These are phyloP conservation scores for Penicillium argentinense DNA, from an alignment of 495 filamentous ascomycete genomes.

Conservation along the genomic window DNA sequence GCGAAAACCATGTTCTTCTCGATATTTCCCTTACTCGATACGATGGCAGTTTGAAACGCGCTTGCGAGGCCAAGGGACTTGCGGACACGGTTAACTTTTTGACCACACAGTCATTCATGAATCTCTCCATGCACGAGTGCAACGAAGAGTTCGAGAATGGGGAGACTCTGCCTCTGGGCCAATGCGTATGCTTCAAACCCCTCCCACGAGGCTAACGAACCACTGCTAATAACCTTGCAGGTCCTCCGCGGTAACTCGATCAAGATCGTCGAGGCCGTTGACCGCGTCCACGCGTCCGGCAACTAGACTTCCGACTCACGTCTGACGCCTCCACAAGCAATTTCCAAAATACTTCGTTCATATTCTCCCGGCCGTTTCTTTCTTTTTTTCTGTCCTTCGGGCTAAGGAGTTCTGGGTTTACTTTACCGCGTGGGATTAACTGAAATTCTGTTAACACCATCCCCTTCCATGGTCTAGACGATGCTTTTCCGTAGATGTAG, in stretches of 20 bases:
- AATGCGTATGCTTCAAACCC: slow-evolving; percentile 64
- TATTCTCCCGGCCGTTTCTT: no score
- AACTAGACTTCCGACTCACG: no score
- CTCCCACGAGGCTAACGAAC: not conserved
- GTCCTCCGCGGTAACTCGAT: slow-evolving; percentile 93
- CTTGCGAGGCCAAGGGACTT: not conserved
- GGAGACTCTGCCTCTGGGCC: slow-evolving; percentile 87
- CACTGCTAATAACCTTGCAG: slow-evolving; percentile 30
- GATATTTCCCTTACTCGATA: not conserved
- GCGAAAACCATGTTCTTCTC: not conserved
- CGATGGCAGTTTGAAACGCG: not conserved
- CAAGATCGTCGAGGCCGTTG: slow-evolving; percentile 84
- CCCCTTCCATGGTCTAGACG: no score
- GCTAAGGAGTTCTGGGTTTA: no score
- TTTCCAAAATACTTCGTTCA: no score
- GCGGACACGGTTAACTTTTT: slow-evolving; percentile 7
- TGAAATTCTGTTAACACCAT: no score
- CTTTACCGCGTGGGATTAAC: no score
- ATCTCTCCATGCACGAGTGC: slow-evolving; percentile 97
- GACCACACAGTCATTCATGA: slow-evolving; percentile 86
- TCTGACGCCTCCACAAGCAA: no score
- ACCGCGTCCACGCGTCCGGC: no score
- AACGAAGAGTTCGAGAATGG: slow-evolving; percentile 91
- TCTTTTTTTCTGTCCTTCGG: no score
- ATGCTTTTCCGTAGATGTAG: no score